Base-by-base conservation (phyloP, 768 basidiomycete genomes). In the Rhizopogon roseolus region DNA sequence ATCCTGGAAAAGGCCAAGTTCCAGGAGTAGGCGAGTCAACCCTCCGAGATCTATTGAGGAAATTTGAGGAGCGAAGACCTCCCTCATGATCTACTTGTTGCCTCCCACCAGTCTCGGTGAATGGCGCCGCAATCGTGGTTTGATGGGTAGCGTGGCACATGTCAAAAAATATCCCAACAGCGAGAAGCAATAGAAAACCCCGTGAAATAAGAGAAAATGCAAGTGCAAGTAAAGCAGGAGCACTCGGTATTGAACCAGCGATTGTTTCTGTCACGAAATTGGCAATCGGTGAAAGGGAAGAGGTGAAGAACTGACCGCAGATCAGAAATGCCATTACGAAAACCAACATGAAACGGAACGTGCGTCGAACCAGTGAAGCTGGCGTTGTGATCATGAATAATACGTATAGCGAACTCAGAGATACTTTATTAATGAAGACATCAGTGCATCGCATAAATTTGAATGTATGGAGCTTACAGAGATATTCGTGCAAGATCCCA, bases 1-100 rank as follows among this genome's bases (percentile, higher is more conserved):
- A 64, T 48, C 60, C 67, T 8, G 67, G 67, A 49, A 68, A 68
- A 19, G 67, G 67, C 67, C 67, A 70, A 1, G 67, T 69, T 19
- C 52, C 66, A 17, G 53, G 57, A 16, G 67, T 69, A 27, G 67
- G 65, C 36, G 69, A 68, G 22, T 66, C 66, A 34, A 65, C 59
- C 5, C 68, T 58, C 6, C 54, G 51, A 3, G 52, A 49, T 27
- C 41, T 46, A 42, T 50, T 55, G n/a, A 36, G 53, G 41, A 13
- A 53, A 41, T 6, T 49, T 50, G 17, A 50, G 39, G 22, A 36
- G 9, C 3, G 41, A n/a, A 8, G n/a, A 16, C 44, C 19, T 17
- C 25, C 14, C 6, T 34, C 44, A 14, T 13, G 29, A 25, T 19
- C 37, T 41, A 44, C 17, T 10, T 0, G 4, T 22, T 48, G 54